Conservation (phyloP, 1,284 basidiomycete species). For the Filobasidium uniguttulatum region DNA sequence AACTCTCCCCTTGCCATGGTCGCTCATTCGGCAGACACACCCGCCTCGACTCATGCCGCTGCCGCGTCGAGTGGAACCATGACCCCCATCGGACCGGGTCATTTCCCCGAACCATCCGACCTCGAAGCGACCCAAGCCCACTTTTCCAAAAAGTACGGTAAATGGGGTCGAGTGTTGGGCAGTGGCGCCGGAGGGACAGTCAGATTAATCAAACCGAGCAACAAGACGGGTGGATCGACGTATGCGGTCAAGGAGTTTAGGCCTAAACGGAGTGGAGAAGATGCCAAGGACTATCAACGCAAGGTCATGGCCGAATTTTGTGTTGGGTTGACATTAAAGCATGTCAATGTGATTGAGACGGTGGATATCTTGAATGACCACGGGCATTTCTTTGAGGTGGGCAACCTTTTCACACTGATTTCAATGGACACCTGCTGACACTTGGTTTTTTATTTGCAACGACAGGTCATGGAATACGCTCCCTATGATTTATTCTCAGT, state of each 20-base stretch:
- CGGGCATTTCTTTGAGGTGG: constrained; percentile 93
- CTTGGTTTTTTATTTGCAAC: too few relatives aligned
- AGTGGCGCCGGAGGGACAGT: constrained; percentile 96
- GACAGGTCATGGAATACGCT: constrained; percentile 95
- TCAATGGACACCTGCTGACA: constrained; percentile 6
- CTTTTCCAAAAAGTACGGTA: constrained; percentile 94
- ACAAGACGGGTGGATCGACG: constrained; percentile 63
- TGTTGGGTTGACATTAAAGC: constrained; percentile 85
- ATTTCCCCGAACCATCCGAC: constrained; percentile 14
- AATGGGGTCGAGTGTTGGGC: constrained; percentile 92
- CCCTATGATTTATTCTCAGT: constrained; percentile 97
- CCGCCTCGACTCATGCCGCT: constrained; percentile 3
- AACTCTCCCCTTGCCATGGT: neutral
- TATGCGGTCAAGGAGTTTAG: constrained; percentile 98
- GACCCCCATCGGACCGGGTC: constrained; percentile 12
- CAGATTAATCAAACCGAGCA: constrained; percentile 75
- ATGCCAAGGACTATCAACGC: constrained; percentile 94
- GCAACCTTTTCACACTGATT: too few relatives aligned
- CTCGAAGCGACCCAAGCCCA: constrained; percentile 78
- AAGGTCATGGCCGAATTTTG: constrained; percentile 99
- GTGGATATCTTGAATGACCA: constrained; percentile 97
- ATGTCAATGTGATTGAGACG: constrained; percentile 94
- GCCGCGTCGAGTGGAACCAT: constrained; percentile 6
- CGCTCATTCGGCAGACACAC: too few relatives aligned
- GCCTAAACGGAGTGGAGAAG: constrained; percentile 71